phyloP scores from a whole-genome alignment of 1,284 basidiomycete genomes.

The Phellinidium pouzarii region DNA sequence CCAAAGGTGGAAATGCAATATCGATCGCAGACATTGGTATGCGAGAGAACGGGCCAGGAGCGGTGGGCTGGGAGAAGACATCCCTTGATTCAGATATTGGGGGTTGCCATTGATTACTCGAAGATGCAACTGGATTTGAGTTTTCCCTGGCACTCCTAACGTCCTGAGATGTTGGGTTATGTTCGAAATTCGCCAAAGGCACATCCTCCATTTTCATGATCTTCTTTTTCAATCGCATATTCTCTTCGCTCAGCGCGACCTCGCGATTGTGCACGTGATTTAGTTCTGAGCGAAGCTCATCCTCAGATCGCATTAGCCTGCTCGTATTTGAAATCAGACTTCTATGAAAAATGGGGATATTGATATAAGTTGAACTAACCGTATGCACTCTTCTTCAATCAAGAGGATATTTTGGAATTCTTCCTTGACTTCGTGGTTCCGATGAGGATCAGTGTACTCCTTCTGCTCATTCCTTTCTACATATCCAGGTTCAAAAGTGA shows the following conservation, averaged over 20 bases:
- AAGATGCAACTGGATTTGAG: neutral
- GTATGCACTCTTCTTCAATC: constrained; percentile 16
- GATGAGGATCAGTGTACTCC: neutral
- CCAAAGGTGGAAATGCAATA: constrained; percentile 9
- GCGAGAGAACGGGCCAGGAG: neutral
- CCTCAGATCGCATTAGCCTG: constrained; percentile 11
- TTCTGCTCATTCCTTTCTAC: neutral
- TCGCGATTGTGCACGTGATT: neutral
- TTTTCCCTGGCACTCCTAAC: neutral
- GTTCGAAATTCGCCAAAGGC: neutral
- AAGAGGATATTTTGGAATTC: constrained; percentile 11
- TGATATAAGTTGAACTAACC: neutral
- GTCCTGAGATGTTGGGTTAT: neutral
- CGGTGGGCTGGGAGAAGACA: neutral
- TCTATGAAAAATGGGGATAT: neutral
- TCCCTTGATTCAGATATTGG: neutral
- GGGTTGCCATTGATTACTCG: neutral
- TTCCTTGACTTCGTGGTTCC: neutral
- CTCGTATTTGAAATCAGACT: neutral
- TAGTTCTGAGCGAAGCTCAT: constrained; percentile 2
- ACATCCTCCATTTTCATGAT: neutral
- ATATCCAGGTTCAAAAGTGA: neutral
- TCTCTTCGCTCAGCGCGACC: constrained; percentile 1
- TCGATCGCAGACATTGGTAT: constrained; percentile 2
- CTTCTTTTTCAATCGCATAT: constrained; percentile 2